Conservation (phyloP, 2,329 filamentous ascomycete species). For the Penicillium sp. region DNA sequence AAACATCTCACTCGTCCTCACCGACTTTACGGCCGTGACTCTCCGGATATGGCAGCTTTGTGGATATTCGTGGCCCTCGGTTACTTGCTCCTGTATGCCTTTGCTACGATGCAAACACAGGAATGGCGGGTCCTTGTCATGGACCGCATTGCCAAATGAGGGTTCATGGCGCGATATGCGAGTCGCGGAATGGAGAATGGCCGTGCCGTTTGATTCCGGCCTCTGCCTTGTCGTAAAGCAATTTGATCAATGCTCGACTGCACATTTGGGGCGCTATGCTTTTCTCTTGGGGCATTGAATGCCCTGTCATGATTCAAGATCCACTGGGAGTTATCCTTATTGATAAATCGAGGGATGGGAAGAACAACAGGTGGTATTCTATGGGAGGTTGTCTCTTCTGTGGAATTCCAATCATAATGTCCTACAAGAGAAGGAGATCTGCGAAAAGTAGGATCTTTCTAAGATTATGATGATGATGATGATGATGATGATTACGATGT, state of each 20-base stretch:
- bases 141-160: conserved; percentile 24
- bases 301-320: conserved; percentile 3
- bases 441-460: background rate
- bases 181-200: background rate
- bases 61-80: conserved; percentile 38
- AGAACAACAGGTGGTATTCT: background rate
- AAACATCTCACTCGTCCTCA: conserved; percentile 1
- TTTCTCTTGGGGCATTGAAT: background rate
- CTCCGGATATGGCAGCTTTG: conserved; percentile 27
- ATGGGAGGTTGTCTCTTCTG: background rate
- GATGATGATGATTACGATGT: conserved; percentile 9
- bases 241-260: background rate
- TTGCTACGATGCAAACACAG: conserved; percentile 29
- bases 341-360: background rate
- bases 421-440: background rate
- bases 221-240: background rate
- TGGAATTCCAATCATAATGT: background rate
- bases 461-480: background rate
- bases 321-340: background rate
- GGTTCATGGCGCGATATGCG: background rate
- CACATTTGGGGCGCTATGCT: background rate
- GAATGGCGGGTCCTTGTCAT: conserved; percentile 9
- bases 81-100: conserved; percentile 38
- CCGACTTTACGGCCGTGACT: conserved; percentile 2
- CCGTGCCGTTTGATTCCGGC: background rate